These are phyloP conservation scores for Pleurozium schreberi DNA, from an alignment of 225 moss, liverwort and hornwort genomes.

Conservation along the genomic window DNA sequence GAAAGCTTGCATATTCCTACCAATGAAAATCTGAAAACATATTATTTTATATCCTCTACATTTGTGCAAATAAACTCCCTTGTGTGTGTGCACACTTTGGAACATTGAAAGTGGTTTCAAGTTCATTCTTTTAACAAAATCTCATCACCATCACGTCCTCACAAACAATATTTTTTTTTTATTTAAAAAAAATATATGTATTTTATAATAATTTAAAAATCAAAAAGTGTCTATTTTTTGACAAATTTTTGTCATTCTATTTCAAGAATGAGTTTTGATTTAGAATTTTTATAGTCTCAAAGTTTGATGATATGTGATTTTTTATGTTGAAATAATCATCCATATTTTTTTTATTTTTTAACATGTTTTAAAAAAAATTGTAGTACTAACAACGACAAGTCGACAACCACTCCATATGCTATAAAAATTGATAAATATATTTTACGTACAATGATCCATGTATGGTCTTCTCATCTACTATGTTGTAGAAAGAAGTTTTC, in stretches of 20 bases:
- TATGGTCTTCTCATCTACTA: not conserved
- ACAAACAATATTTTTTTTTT: not conserved
- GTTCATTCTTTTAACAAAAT: not conserved
- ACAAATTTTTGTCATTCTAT: not conserved
- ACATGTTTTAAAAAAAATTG: fast-evolving
- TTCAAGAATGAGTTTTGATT: not conserved
- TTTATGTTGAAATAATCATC: not conserved
- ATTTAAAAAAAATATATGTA: too few species aligned
- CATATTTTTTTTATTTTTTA: not conserved
- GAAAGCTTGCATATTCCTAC: too few species aligned
- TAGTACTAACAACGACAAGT: not conserved
- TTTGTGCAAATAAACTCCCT: not conserved
- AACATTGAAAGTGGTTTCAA: not conserved
- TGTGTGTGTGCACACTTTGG: fast-evolving
- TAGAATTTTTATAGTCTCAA: too few species aligned
- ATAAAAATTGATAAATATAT: not conserved
- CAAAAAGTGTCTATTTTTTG: not conserved
- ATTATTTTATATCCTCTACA: too few species aligned
- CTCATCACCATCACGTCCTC: not conserved
- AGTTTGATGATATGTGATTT: not conserved
- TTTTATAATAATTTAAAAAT: not conserved
- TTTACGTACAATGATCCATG: not conserved
- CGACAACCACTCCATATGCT: not conserved
- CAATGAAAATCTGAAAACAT: too few species aligned
- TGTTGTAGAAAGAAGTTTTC: not conserved